Conservation (phyloP, 805 yeast species). For the Starmerella stellata region DNA sequence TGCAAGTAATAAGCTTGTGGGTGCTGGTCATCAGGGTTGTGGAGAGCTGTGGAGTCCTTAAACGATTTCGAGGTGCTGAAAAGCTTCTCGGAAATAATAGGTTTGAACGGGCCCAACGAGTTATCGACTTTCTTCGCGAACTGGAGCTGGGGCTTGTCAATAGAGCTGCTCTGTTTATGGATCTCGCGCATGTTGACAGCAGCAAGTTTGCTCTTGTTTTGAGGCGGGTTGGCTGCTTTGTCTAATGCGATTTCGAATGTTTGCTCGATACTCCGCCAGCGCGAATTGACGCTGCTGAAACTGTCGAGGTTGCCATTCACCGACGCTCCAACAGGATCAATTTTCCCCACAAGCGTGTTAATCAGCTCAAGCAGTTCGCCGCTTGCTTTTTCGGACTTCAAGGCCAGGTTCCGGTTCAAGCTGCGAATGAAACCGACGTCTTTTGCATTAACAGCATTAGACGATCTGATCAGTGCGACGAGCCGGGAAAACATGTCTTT, state of each 20-base stretch:
- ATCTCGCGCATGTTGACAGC: not conserved
- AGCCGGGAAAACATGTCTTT: slow-evolving; percentile 28
- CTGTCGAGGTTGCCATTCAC: slow-evolving; percentile 24
- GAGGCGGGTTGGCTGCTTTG: slow-evolving; percentile 34
- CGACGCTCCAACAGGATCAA: slow-evolving; percentile 14
- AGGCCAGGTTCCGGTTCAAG: slow-evolving; percentile 33
- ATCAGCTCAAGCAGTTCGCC: slow-evolving; percentile 19
- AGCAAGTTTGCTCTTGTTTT: not conserved
- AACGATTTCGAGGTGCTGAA: slow-evolving; percentile 36
- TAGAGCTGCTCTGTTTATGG: slow-evolving; percentile 10
- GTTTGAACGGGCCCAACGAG: slow-evolving; percentile 59
- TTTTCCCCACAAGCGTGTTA: slow-evolving; percentile 17
- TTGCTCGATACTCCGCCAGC: slow-evolving; percentile 48
- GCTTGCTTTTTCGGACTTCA: slow-evolving; percentile 25
- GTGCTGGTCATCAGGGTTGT: slow-evolving; percentile 25
- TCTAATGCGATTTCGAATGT: slow-evolving; percentile 57
- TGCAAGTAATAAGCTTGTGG: slow-evolving; percentile 45
- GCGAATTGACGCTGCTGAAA: slow-evolving; percentile 29
- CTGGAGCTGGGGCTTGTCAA: slow-evolving; percentile 21
- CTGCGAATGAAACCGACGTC: slow-evolving; percentile 64
- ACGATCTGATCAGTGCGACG: slow-evolving; percentile 42
- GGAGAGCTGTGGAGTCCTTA: slow-evolving; percentile 31
- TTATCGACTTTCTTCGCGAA: slow-evolving; percentile 49
- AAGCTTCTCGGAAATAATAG: slow-evolving; percentile 56
- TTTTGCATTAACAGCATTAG: slow-evolving; percentile 54